Evolutionary conservation across 2,329 filamentous ascomycete genomes (phyloP).

Genomic region (Pestalotiopsis sp.): DNA sequence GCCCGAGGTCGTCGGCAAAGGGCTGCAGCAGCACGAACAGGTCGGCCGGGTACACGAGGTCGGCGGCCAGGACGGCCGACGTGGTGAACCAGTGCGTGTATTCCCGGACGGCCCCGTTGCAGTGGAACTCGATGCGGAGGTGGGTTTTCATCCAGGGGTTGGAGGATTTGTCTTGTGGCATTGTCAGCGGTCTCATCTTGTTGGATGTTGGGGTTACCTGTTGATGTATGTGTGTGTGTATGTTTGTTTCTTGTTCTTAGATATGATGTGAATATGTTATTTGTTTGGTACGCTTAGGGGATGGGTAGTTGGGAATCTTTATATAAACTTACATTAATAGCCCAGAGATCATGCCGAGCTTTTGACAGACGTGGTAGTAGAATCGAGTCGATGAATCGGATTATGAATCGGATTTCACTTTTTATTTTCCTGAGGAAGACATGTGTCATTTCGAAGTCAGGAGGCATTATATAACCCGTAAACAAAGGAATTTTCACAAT

Average conservation of each 20-base stretch:
- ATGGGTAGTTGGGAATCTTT: neutral
- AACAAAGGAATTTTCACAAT: neutral
- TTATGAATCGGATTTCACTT: neutral
- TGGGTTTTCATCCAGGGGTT: neutral
- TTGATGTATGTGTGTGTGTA: neutral
- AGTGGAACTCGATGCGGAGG: neutral
- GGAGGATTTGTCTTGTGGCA: neutral
- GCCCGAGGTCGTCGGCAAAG: neutral
- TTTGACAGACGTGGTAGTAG: neutral
- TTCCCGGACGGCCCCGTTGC: neutral
- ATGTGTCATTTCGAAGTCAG: neutral
- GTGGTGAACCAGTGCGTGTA: neutral
- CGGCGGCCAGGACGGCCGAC: neutral
- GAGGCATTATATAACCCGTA: neutral
- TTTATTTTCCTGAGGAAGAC: neutral
- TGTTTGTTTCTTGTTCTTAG: no score
- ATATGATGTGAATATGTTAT: no score
- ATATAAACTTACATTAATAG: neutral
- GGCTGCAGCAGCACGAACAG: conserved; percentile 6
- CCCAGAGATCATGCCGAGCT: neutral
- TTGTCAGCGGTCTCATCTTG: neutral
- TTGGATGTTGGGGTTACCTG: neutral
- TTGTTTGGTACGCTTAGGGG: neutral
- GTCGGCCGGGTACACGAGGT: conserved; percentile 5
- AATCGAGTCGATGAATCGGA: neutral